phyloP scores from a whole-genome alignment of 2,329 filamentous ascomycete genomes.

The Xylariales sp. region DNA sequence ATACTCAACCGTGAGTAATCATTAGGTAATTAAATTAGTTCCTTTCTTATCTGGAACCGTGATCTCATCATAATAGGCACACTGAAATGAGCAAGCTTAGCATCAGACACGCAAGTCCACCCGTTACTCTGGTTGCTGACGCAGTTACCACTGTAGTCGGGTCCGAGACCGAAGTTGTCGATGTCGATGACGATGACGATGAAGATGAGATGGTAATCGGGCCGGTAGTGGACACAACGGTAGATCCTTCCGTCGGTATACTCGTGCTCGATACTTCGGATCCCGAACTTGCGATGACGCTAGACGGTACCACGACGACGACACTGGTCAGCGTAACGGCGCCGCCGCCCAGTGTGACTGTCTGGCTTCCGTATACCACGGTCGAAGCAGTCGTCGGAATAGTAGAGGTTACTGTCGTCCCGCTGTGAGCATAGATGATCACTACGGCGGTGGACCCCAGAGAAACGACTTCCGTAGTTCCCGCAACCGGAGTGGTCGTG shows the following conservation, averaged over 20 bases:
- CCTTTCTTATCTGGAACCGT: too few relatives aligned
- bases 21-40: too few relatives aligned
- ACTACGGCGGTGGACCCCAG: slow-evolving; percentile 5
- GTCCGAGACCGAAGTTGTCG: neutral
- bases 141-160: slow-evolving; percentile 10
- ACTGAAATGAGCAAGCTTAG: neutral
- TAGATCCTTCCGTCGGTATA: neutral
- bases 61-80: neutral
- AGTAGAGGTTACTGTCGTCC: slow-evolving; percentile 10
- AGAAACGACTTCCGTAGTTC: slow-evolving; percentile 1
- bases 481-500: neutral
- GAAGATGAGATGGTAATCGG: neutral
- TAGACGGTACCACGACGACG: neutral
- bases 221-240: neutral
- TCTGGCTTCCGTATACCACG: neutral
- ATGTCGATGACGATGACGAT: slow-evolving; percentile 2
- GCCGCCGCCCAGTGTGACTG: neutral
- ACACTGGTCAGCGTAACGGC: slow-evolving; percentile 9
- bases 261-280: neutral
- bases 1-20: too few relatives aligned
- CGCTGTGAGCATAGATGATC: slow-evolving; percentile 11
- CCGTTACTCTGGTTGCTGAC: slow-evolving; percentile 1
- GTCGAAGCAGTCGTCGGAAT: slow-evolving; percentile 7
- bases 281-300: neutral
- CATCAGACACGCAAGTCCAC: slow-evolving; percentile 6